phyloP scores from a whole-genome alignment of 352 stramenopile species.

The Phytophthora megakarya region DNA sequence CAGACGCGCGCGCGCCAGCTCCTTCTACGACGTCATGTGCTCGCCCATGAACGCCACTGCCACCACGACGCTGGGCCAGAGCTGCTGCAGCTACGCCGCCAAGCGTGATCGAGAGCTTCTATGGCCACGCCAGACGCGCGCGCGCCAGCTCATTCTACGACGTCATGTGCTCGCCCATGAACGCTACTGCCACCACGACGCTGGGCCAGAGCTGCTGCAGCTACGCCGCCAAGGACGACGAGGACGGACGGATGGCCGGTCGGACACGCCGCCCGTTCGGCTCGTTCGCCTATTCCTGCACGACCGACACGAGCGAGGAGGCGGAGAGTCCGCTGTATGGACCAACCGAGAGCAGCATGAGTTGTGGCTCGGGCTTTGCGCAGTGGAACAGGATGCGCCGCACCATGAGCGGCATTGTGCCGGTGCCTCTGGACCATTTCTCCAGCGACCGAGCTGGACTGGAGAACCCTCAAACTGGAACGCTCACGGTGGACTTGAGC shows the following conservation, averaged over 20 bases:
- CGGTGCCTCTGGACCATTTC: slow-evolving; percentile 40
- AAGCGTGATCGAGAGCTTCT: slow-evolving; percentile 84
- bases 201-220: slow-evolving; percentile 60
- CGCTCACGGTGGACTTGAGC: slow-evolving; percentile 29
- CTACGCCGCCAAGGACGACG: slow-evolving; percentile 41
- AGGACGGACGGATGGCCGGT: slow-evolving; percentile 16
- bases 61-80: slow-evolving; percentile 68
- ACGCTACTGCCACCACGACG: slow-evolving; percentile 58
- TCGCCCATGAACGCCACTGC: slow-evolving; percentile 62
- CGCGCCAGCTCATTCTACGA: slow-evolving; percentile 80
- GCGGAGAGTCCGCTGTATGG: slow-evolving; percentile 35
- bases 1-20: slow-evolving; percentile 54
- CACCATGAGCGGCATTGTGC: slow-evolving; percentile 47
- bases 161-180: slow-evolving; percentile 81
- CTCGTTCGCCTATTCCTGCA: slow-evolving; percentile 73
- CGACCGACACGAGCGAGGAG: slow-evolving; percentile 74
- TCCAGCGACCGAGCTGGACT: slow-evolving; percentile 13
- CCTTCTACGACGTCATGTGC: slow-evolving; percentile 85
- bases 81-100: slow-evolving; percentile 60
- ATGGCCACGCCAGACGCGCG: slow-evolving; percentile 50
- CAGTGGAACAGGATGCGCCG: slow-evolving; percentile 55
- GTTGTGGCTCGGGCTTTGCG: slow-evolving; percentile 38
- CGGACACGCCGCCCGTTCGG: slow-evolving; percentile 38
- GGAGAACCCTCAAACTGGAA: slow-evolving; percentile 47
- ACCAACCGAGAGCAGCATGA: neutral